phyloP scores from a whole-genome alignment of 805 yeast species.

The Huiozyma naganishii region DNA sequence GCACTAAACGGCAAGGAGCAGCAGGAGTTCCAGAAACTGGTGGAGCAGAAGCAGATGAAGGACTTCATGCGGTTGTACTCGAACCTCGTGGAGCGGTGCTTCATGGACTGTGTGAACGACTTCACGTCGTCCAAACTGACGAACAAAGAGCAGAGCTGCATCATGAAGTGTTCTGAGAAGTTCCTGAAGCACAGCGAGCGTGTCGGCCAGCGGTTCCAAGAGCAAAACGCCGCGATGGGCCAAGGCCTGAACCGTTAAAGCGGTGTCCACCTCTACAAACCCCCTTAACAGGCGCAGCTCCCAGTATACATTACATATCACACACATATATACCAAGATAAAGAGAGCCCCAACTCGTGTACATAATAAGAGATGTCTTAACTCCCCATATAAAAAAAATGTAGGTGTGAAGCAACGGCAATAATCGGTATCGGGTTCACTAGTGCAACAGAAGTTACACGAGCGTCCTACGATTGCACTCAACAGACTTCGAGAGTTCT shows the following conservation, averaged over 20 bases:
- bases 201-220: conserved; percentile 98
- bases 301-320: not conserved
- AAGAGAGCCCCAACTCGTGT: too few species aligned
- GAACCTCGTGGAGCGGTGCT: conserved; percentile 91
- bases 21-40: conserved; percentile 89
- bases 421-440: conserved; percentile 31
- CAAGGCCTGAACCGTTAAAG: conserved; percentile 44
- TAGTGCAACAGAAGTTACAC: too few species aligned
- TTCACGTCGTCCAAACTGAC: conserved; percentile 88
- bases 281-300: not conserved
- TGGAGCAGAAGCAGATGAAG: conserved; percentile 96
- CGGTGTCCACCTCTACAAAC: not conserved
- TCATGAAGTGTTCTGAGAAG: conserved; percentile 89
- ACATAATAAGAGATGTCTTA: too few species aligned
- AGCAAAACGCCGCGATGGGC: conserved; percentile 77
- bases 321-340: not conserved
- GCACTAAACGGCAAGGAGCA: conserved; percentile 91
- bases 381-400: not conserved
- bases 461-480: conserved; percentile 30
- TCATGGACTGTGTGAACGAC: conserved; percentile 95
- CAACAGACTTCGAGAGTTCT: conserved; percentile 24
- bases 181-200: conserved; percentile 97
- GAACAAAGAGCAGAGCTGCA: conserved; percentile 74
- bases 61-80: conserved; percentile 97
- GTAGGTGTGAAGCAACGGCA: conserved; percentile 14